Percentiles rank a stretch among this genome's conserved stretches.
These are phyloP conservation scores for Saccharomycopsis synnaedendra DNA, from an alignment of 805 yeast genomes.

Conservation along the genomic window DNA sequence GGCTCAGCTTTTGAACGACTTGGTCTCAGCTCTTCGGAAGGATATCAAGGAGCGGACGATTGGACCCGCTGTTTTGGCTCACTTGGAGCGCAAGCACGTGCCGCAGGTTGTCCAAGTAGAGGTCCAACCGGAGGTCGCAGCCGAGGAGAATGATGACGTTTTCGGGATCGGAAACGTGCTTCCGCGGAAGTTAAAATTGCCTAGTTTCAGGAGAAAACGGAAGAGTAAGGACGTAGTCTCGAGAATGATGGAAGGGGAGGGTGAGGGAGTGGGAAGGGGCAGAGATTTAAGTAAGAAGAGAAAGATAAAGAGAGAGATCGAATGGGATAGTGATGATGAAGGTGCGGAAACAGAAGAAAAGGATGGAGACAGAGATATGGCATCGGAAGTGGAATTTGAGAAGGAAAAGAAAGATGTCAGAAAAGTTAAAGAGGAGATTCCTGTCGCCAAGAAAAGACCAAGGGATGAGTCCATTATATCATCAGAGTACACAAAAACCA, in stretches of 20 bases:
- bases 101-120: not conserved
- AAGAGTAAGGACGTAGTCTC: too few relatives aligned
- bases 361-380: slow-evolving; percentile 18
- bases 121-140: not conserved
- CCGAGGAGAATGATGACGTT: slow-evolving; percentile 6
- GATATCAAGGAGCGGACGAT: slow-evolving; percentile 67
- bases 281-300: slow-evolving; percentile 22
- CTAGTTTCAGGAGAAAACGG: slow-evolving; percentile 16
- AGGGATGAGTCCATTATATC: not conserved
- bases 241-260: slow-evolving; percentile 1
- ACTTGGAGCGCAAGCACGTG: slow-evolving; percentile 20
- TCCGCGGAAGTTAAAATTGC: slow-evolving; percentile 19
- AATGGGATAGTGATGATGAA: slow-evolving; percentile 18
- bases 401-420: not conserved
- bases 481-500: not conserved
- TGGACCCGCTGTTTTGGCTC: slow-evolving; percentile 54
- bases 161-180: slow-evolving; percentile 7
- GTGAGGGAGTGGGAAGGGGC: slow-evolving; percentile 18
- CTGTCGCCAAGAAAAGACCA: slow-evolving; percentile 13
- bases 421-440: slow-evolving; percentile 4
- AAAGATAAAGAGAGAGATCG: not conserved
- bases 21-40: slow-evolving; percentile 48
- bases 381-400: slow-evolving; percentile 7
- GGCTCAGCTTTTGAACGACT: slow-evolving; percentile 46
- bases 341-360: slow-evolving; percentile 11